These are phyloP conservation scores for Microbotryum violaceum DNA, from an alignment of 1,284 basidiomycete genomes.

Conservation along the genomic window DNA sequence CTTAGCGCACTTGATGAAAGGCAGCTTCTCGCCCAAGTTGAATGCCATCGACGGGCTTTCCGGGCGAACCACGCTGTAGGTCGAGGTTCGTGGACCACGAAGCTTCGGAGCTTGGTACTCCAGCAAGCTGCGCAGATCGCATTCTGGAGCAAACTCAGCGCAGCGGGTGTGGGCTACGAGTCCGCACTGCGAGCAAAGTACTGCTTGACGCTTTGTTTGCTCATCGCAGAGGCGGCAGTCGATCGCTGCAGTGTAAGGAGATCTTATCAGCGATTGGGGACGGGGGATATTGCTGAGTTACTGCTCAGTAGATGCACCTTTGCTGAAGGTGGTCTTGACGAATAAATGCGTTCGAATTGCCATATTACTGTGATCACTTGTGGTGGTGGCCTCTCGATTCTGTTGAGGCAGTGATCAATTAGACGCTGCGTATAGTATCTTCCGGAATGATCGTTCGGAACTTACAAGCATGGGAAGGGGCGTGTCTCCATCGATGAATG, in stretches of 20 bases:
- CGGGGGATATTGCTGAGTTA: background rate
- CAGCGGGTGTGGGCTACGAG: conserved; percentile 81
- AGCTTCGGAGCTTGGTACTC: too few species aligned
- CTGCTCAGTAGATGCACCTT: conserved; percentile 54
- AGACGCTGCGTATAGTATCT: too few species aligned
- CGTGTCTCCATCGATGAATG: too few species aligned
- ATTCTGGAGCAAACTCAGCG: conserved; percentile 62
- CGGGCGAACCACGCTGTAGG: too few species aligned
- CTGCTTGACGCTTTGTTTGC: conserved; percentile 74
- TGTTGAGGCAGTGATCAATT: background rate
- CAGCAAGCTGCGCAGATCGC: conserved; percentile 56
- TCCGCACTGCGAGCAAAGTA: conserved; percentile 81
- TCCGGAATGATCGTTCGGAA: too few species aligned
- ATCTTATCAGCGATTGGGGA: conserved; percentile 12
- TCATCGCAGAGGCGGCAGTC: conserved; percentile 73
- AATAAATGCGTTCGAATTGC: conserved; percentile 54
- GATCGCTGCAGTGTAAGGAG: conserved; percentile 54
- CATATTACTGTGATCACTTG: background rate
- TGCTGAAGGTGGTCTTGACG: conserved; percentile 85
- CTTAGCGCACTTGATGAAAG: too few species aligned
- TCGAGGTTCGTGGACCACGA: too few species aligned
- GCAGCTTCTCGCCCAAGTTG: too few species aligned
- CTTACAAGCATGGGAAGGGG: too few species aligned
- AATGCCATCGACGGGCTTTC: too few species aligned
- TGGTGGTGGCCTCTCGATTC: conserved; percentile 1